phyloP scores from a whole-genome alignment of 2,329 filamentous ascomycete species.

The Pseudogymnoascus pannorum region DNA sequence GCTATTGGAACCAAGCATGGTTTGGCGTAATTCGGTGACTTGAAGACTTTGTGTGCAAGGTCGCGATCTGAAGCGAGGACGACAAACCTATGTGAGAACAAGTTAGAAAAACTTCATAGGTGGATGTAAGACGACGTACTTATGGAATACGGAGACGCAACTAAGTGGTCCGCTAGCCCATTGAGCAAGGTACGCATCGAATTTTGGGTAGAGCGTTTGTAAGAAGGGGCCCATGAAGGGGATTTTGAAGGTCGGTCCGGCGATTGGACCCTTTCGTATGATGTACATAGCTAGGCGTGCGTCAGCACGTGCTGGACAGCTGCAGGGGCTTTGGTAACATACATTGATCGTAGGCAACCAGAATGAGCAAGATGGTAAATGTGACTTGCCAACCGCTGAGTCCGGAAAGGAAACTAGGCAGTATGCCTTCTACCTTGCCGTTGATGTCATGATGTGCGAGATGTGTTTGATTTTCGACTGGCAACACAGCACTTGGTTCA shows the following conservation, averaged over 20 bases:
- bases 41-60: conserved; percentile 75
- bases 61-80: conserved; percentile 72
- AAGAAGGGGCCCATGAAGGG: conserved; percentile 71
- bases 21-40: conserved; percentile 66
- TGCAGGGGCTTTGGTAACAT: neutral
- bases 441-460: neutral
- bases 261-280: conserved; percentile 52
- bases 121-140: conserved; percentile 40
- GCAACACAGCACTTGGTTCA: neutral
- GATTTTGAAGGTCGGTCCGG: conserved; percentile 57
- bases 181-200: conserved; percentile 65
- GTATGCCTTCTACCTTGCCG: neutral
- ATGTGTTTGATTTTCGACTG: neutral
- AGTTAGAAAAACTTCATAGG: neutral
- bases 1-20: conserved; percentile 73
- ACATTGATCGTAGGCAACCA: conserved; percentile 38
- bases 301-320: neutral
- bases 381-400: conserved; percentile 27
- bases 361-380: conserved; percentile 27
- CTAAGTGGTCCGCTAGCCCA: conserved; percentile 73
- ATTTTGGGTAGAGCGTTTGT: conserved; percentile 66
- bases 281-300: conserved; percentile 48
- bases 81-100: conserved; percentile 52
- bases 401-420: neutral
- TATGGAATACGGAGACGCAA: conserved; percentile 80